These are phyloP conservation scores for Entoloma clypeatum DNA, from an alignment of 1,284 basidiomycete species.

Conservation along the genomic window DNA sequence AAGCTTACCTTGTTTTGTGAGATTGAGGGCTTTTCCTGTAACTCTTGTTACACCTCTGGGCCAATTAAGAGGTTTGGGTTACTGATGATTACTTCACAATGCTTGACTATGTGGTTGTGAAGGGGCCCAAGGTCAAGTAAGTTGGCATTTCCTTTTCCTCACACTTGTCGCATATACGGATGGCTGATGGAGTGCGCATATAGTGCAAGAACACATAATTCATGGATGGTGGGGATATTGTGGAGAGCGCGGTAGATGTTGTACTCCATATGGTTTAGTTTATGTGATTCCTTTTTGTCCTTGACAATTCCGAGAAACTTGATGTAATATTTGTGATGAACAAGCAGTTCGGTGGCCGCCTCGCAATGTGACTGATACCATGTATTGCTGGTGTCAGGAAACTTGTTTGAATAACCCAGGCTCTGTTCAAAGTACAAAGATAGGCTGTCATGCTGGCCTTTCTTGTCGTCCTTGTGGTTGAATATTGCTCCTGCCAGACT, in stretches of 20 bases:
- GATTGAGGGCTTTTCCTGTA: no score
- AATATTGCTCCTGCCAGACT: conserved; percentile 27
- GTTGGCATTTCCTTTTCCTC: conserved; percentile 21
- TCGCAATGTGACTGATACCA: conserved; percentile 28
- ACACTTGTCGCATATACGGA: conserved; percentile 28
- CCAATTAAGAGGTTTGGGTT: conserved; percentile 26
- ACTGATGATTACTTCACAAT: conserved; percentile 23
- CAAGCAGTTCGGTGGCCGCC: conserved; percentile 22
- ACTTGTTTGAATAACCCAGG: conserved; percentile 16
- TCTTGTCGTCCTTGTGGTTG: conserved; percentile 33
- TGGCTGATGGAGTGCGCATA: conserved; percentile 25
- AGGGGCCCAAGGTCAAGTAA: conserved; percentile 28
- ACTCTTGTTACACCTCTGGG: conserved; percentile 12
- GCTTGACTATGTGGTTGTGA: conserved; percentile 19
- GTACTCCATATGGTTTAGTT: conserved; percentile 31
- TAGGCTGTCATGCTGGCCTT: conserved; percentile 27
- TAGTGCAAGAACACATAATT: conserved; percentile 30
- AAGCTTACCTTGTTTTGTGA: no score
- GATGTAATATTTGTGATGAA: conserved; percentile 19
- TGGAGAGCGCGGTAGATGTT: conserved; percentile 32
- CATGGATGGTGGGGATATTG: conserved; percentile 32
- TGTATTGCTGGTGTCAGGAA: conserved; percentile 30
- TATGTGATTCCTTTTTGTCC: conserved; percentile 24
- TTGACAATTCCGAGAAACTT: conserved; percentile 24
- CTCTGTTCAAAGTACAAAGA: conserved; percentile 12